phyloP scores from a whole-genome alignment of 805 yeast genomes.

The Schizosaccharomyces cryophilus region DNA sequence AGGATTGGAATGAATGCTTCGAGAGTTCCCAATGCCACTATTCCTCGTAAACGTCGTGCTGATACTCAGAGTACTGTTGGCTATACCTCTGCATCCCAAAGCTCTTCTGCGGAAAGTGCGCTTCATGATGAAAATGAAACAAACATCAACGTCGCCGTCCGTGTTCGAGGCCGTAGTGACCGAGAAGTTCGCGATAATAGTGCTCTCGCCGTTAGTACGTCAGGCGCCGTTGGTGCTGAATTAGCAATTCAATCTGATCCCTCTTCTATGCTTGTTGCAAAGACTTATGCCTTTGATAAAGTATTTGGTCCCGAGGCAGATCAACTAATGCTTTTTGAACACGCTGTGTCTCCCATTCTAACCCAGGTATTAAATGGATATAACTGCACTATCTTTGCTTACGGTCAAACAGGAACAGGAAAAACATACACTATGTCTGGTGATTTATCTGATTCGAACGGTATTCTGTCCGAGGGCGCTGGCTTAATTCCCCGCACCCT shows the following conservation, averaged over 20 bases:
- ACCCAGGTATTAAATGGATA: conserved; percentile 53
- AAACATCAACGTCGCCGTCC: conserved; percentile 36
- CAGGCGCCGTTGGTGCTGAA: conserved; percentile 23
- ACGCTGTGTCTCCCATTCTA: conserved; percentile 38
- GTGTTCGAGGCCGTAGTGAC: conserved; percentile 37
- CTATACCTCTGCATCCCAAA: neutral
- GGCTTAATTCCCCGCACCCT: conserved; percentile 42
- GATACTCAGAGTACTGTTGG: neutral
- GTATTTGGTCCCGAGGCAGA: conserved; percentile 67
- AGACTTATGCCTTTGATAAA: conserved; percentile 48
- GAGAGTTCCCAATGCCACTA: neutral
- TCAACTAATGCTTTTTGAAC: conserved; percentile 39
- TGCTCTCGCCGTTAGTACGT: conserved; percentile 33
- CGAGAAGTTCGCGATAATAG: conserved; percentile 34
- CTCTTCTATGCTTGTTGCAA: conserved; percentile 14
- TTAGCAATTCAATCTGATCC: conserved; percentile 24
- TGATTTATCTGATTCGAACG: conserved; percentile 9
- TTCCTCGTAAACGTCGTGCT: neutral
- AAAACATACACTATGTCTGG: conserved; percentile 44
- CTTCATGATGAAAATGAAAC: conserved; percentile 11
- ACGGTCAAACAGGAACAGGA: conserved; percentile 63
- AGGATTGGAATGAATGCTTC: no score
- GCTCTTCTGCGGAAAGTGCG: neutral
- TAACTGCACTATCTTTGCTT: conserved; percentile 53
- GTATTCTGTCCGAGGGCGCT: conserved; percentile 20